Evolutionary conservation across 495 filamentous ascomycete species (phyloP).

Genomic region (Patellaria atrata): DNA sequence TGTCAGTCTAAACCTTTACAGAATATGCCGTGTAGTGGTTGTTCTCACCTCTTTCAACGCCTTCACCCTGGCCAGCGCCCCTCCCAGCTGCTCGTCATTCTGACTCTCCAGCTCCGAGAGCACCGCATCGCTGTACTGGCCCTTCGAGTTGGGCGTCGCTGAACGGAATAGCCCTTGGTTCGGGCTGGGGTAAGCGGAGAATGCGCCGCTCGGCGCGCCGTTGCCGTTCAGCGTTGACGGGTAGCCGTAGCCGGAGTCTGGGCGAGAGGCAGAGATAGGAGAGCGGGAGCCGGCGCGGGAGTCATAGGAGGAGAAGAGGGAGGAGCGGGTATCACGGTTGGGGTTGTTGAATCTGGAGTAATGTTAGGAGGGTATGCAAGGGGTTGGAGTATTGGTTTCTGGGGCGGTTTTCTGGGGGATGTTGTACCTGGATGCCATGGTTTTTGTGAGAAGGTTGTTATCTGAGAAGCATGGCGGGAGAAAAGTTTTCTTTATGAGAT

Average conservation of each 20-base stretch:
- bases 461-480: too few relatives aligned
- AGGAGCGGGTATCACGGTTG: conserved; percentile 74
- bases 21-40: too few relatives aligned
- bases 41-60: conserved; percentile 73
- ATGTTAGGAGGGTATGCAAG: conserved; percentile 4
- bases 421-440: too few relatives aligned
- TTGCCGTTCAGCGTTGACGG: conserved; percentile 32
- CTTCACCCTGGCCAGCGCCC: conserved; percentile 79
- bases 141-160: conserved; percentile 79
- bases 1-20: not conserved
- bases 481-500: too few relatives aligned
- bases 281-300: conserved; percentile 11
- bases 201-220: conserved; percentile 22
- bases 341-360: conserved; percentile 7
- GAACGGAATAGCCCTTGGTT: conserved; percentile 34
- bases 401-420: too few relatives aligned
- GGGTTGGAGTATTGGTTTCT: too few relatives aligned
- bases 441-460: too few relatives aligned
- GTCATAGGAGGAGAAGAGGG: conserved; percentile 74
- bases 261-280: conserved; percentile 7
- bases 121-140: conserved; percentile 88
- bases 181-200: conserved; percentile 40
- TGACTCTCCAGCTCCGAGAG: conserved; percentile 89
- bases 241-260: conserved; percentile 40
- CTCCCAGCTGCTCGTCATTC: conserved; percentile 82